These are phyloP conservation scores for Halophytophthora polymorphica DNA, from an alignment of 352 stramenopile species.

Conservation along the genomic window DNA sequence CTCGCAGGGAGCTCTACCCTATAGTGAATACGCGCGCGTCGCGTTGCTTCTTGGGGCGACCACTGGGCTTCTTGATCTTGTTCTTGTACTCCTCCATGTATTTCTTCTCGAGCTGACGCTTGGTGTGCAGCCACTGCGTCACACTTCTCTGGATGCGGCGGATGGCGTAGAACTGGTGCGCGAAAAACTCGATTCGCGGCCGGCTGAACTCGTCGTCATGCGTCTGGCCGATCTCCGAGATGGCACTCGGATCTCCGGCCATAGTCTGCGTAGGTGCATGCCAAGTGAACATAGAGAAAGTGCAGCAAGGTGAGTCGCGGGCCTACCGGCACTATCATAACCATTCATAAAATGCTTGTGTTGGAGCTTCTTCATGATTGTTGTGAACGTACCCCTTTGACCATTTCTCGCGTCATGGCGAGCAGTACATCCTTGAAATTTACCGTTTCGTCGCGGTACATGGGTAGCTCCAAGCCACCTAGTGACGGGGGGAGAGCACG, in stretches of 20 bases:
- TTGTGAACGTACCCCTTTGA: conserved; percentile 61
- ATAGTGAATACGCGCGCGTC: conserved; percentile 76
- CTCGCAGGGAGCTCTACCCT: conserved; percentile 25
- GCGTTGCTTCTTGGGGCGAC: conserved; percentile 69
- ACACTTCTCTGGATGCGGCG: conserved; percentile 58
- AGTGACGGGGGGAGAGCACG: conserved; percentile 2
- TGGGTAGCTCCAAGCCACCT: conserved; percentile 64
- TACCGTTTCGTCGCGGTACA: conserved; percentile 82
- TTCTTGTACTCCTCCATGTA: conserved; percentile 84
- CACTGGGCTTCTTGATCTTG: conserved; percentile 83
- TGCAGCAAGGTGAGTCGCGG: background rate
- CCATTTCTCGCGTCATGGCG: conserved; percentile 73
- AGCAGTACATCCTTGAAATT: conserved; percentile 88
- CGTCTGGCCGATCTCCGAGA: conserved; percentile 39
- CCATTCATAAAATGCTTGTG: background rate
- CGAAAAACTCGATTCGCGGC: conserved; percentile 52
- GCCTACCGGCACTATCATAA: background rate
- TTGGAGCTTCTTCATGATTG: background rate
- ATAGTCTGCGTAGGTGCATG: conserved; percentile 20
- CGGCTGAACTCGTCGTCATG: conserved; percentile 32
- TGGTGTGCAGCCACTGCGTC: conserved; percentile 56
- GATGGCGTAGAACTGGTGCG: conserved; percentile 69
- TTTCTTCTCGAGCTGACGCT: conserved; percentile 63
- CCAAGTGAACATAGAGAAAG: background rate
- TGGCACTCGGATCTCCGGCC: conserved; percentile 30